These are phyloP conservation scores for Cordyceps cicadae DNA, from an alignment of 2,329 filamentous ascomycete genomes.

Conservation along the genomic window DNA sequence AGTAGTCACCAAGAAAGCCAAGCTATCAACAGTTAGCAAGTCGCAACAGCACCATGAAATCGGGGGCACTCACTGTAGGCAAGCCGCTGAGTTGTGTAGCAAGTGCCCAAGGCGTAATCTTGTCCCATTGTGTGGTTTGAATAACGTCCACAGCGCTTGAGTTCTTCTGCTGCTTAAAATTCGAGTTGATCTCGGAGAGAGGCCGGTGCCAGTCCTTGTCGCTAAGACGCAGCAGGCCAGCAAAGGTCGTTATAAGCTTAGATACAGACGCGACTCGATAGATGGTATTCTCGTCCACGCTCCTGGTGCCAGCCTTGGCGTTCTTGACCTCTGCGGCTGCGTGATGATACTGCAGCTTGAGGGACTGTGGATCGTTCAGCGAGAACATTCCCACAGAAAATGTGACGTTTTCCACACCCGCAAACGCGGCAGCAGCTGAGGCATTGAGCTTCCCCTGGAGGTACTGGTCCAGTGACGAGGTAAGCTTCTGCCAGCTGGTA, in stretches of 20 bases:
- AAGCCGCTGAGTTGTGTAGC: slow-evolving; percentile 7
- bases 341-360: slow-evolving; percentile 2
- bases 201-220: slow-evolving; percentile 4
- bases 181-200: neutral
- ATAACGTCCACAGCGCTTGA: neutral
- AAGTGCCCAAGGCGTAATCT: slow-evolving; percentile 4
- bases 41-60: neutral
- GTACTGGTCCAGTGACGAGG: neutral
- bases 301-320: neutral
- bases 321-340: neutral
- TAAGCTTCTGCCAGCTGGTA: neutral
- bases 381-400: slow-evolving; percentile 8
- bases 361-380: neutral
- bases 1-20: neutral
- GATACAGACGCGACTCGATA: slow-evolving; percentile 6
- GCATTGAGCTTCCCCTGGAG: slow-evolving; percentile 2
- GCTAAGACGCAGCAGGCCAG: neutral
- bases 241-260: slow-evolving; percentile 1
- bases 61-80: neutral
- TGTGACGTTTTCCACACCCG: neutral
- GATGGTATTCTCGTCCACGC: slow-evolving; percentile 1
- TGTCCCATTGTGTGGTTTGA: neutral
- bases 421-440: neutral
- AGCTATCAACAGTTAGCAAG: neutral
- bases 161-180: neutral